Evolutionary conservation across 345 rosid genomes (phyloP).

Genomic region (Pugionium cornutum): DNA sequence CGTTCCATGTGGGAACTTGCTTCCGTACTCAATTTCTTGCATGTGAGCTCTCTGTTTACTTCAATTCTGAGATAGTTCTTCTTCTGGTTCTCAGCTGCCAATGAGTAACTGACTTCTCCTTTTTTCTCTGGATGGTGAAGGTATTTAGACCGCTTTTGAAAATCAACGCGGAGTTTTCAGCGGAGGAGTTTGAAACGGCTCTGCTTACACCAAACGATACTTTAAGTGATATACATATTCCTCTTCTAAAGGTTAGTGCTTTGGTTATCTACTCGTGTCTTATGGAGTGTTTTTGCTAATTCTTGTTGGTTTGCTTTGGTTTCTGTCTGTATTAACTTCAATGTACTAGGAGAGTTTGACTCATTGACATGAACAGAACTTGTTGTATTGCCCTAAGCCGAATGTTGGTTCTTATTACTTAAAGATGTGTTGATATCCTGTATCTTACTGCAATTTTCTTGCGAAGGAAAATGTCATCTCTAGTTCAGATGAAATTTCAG

Average conservation of each 20-base stretch:
- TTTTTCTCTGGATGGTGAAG: conserved; percentile 42
- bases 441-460: too few relatives aligned
- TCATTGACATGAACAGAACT: conserved; percentile 25
- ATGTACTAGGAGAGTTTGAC: conserved; percentile 15
- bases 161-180: conserved; percentile 81
- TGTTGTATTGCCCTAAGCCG: conserved; percentile 1
- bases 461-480: too few relatives aligned
- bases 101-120: conserved; percentile 22
- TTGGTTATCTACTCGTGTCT: conserved; percentile 23
- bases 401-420: background rate
- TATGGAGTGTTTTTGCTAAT: background rate
- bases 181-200: conserved; percentile 96
- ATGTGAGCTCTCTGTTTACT: conserved; percentile 56
- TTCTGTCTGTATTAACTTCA: conserved; percentile 12
- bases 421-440: too few relatives aligned
- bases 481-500: too few relatives aligned
- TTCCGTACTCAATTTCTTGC: conserved; percentile 92
- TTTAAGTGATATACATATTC: conserved; percentile 88
- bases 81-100: conserved; percentile 16
- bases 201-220: conserved; percentile 85
- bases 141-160: conserved; percentile 88
- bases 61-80: conserved; percentile 1
- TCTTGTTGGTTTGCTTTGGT: background rate
- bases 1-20: conserved; percentile 99
- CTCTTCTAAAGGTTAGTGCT: conserved; percentile 86